A percentile compares a stretch with the other conserved stretches of the same genome.
Evolutionary conservation across 768 basidiomycete genomes (phyloP).

Genomic region (Tephrocybe sp.): DNA sequence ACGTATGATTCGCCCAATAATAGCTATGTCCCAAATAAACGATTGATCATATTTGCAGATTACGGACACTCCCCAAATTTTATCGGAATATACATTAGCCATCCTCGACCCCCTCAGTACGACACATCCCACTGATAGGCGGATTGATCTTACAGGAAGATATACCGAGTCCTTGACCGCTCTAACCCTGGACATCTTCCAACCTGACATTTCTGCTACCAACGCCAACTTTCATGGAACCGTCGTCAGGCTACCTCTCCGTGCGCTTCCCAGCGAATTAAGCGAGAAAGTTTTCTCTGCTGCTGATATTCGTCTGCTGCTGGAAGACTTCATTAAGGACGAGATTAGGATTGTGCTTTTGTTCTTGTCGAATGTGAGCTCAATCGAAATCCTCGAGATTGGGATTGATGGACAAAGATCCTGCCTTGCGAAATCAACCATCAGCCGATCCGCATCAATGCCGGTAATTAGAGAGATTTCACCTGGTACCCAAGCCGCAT

Average conservation of each 20-base stretch:
- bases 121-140: slow-evolving; percentile 28
- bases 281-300: slow-evolving; percentile 31
- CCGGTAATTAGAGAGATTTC: neutral
- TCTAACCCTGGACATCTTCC: slow-evolving; percentile 21
- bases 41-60: slow-evolving; percentile 28
- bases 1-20: slow-evolving; percentile 29
- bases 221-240: slow-evolving; percentile 33
- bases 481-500: slow-evolving; percentile 8
- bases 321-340: slow-evolving; percentile 38
- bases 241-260: slow-evolving; percentile 47
- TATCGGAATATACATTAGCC: slow-evolving; percentile 38
- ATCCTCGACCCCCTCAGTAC: slow-evolving; percentile 43
- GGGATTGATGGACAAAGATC: slow-evolving; percentile 20
- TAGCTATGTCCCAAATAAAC: no score
- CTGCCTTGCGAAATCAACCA: slow-evolving; percentile 18
- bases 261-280: slow-evolving; percentile 31
- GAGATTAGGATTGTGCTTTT: slow-evolving; percentile 41
- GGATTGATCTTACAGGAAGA: slow-evolving; percentile 29
- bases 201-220: neutral
- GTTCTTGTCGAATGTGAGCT: slow-evolving; percentile 39
- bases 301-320: slow-evolving; percentile 35
- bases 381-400: slow-evolving; percentile 42
- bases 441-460: slow-evolving; percentile 6
- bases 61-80: slow-evolving; percentile 49
- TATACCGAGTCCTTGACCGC: slow-evolving; percentile 32